Evolutionary conservation across 352 stramenopile genomes (phyloP), one percentile per base, ranked within the genome.

Genomic region (Thalassiosira tumida): DNA sequence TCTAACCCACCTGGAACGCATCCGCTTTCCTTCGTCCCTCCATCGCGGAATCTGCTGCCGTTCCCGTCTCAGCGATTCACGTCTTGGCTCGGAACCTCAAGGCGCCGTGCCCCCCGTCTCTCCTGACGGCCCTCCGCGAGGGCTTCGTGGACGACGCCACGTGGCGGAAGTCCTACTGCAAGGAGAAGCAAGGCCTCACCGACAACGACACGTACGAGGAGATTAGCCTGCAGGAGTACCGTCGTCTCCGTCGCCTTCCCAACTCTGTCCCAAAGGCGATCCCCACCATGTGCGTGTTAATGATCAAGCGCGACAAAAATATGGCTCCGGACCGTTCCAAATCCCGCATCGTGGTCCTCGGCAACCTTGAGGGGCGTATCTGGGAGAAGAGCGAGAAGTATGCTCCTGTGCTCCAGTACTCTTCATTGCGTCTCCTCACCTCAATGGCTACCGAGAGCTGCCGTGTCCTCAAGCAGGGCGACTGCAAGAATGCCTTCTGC

Each of bases 401-500:
- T 24, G 80, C 86, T 3, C 80, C 80, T 0, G 86, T 89, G 21
- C 62, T 91, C 24, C 2, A 51, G 6, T 70, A 37, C n/a, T 33
- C 65, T 24, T 81, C 50, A 2, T 6, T 82, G 17, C 38, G 81
- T 24, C 40, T 86, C 7, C 33, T 89, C 1, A 67, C 76, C 10
- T 72, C 40, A 26, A 4, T 89, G 13, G 75, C 62, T 0, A 50
- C 89, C 0, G 74, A 86, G 65, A 3, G 62, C 0, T 31, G 15
- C 69, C 92, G 83, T 87, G 93, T 95, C 92, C 47, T 94, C 72
- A 29, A 70, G 87, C 87, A 92, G 47, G 80, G 74, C 14, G 81
- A 91, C 51, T 76, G 13, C 37, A 85, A 88, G 17, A 89, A 91
- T 29, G 73, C 86, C 0, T 91, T 91, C 38, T 87, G 78, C n/a